Conservation (phyloP, 2,329 filamentous ascomycete genomes). For the Plectosphaerella cucumerina region DNA sequence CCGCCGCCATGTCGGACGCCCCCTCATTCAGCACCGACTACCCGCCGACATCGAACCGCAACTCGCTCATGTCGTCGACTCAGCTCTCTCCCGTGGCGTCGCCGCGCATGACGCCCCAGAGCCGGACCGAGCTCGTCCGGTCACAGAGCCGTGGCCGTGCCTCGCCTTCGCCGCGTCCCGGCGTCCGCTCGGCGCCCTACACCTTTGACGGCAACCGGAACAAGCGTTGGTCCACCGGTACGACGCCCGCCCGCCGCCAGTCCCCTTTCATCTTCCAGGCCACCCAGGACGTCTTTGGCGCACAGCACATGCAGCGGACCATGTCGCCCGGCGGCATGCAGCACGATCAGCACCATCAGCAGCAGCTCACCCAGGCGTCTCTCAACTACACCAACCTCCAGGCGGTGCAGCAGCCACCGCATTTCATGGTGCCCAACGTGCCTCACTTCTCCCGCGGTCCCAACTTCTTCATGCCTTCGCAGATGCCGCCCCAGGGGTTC, state of each 20-base stretch:
- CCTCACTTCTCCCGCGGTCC: slow-evolving; percentile 34
- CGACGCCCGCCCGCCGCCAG: slow-evolving; percentile 44
- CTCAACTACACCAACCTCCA: slow-evolving; percentile 53
- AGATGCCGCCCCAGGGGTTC: slow-evolving; percentile 39
- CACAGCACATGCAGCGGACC: slow-evolving; percentile 34
- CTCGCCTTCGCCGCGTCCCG: slow-evolving; percentile 67
- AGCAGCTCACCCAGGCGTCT: slow-evolving; percentile 37
- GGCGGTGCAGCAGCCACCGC: slow-evolving; percentile 47
- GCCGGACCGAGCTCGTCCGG: slow-evolving; percentile 57
- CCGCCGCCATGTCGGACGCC: slow-evolving; percentile 61
- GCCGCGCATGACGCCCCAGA: slow-evolving; percentile 59
- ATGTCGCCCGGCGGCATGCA: neutral
- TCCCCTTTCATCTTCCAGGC: slow-evolving; percentile 61
- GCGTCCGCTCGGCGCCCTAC: slow-evolving; percentile 66
- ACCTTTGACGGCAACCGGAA: slow-evolving; percentile 61
- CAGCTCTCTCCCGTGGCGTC: slow-evolving; percentile 71
- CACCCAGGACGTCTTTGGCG: slow-evolving; percentile 54
- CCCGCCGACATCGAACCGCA: slow-evolving; percentile 62
- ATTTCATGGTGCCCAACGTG: slow-evolving; percentile 50
- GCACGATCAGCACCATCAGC: neutral
- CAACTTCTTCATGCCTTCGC: neutral
- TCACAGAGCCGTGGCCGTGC: slow-evolving; percentile 65
- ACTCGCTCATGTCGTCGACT: slow-evolving; percentile 66
- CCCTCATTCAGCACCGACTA: slow-evolving; percentile 65
- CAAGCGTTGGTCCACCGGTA: slow-evolving; percentile 74